These are phyloP conservation scores for Cutaneotrichosporon cutaneum DNA, from an alignment of 1,284 basidiomycete genomes.

Conservation along the genomic window DNA sequence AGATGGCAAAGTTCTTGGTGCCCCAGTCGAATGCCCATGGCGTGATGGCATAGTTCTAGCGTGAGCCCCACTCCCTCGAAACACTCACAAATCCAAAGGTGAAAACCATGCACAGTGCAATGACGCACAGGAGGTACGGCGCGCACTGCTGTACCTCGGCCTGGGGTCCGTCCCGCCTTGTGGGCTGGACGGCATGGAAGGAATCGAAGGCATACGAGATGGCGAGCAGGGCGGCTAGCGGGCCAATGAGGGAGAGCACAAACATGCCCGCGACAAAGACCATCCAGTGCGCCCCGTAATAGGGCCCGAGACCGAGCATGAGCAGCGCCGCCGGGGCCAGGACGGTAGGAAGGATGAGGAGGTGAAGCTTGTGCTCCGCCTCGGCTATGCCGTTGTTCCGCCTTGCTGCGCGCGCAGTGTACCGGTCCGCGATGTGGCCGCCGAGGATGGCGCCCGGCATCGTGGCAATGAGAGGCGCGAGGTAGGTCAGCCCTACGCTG, in stretches of 20 bases:
- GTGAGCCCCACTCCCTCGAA: neutral
- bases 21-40: conserved; percentile 25
- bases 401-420: conserved; percentile 17
- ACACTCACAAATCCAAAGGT: conserved; percentile 8
- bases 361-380: conserved; percentile 27
- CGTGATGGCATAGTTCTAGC: conserved; percentile 27
- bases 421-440: conserved; percentile 16
- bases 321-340: conserved; percentile 24
- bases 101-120: conserved; percentile 25
- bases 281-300: conserved; percentile 30
- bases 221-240: conserved; percentile 22
- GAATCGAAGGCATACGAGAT: conserved; percentile 26
- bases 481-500: conserved; percentile 26
- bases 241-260: conserved; percentile 24
- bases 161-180: conserved; percentile 16
- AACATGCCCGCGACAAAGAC: conserved; percentile 30
- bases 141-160: conserved; percentile 16
- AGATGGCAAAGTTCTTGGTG: conserved; percentile 26
- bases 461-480: conserved; percentile 25
- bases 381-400: conserved; percentile 25
- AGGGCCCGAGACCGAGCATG: conserved; percentile 30
- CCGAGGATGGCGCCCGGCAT: conserved; percentile 24
- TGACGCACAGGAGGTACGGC: conserved; percentile 24
- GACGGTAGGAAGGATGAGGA: conserved; percentile 18
- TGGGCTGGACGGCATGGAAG: conserved; percentile 17